Base-by-base conservation (phyloP, 1,284 basidiomycete genomes). In the Puccinia hordei region DNA sequence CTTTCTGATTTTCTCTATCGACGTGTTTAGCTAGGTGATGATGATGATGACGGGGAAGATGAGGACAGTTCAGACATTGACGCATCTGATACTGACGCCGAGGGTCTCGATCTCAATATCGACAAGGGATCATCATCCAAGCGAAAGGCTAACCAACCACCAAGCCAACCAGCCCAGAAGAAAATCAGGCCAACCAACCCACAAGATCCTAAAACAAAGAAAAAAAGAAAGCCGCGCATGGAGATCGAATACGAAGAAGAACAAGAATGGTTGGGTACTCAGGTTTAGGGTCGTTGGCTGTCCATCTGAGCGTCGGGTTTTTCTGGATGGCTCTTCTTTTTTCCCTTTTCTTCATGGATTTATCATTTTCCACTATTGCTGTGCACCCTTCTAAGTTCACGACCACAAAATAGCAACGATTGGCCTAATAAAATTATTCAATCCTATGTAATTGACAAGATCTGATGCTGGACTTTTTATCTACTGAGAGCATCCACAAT, bases 221-320 rank as follows among this genome's bases (percentile, higher is more conserved):
- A 66, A 41, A 77, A 77, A 55, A 27, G 51, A 9, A 53, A 68
- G 27, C 65, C 75, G 17, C 57, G 41, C 4, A 33, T 77, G 63
- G 75, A 77, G 55, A 69, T 77, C 65, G 75, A 77, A 69, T 77
- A 77, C 51, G 75, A 77, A 51, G 75, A 77, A 66, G 75, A 77
- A 57, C 51, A 55, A n/a, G 75, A 55, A 77, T 66, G 69, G 69
- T 35, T 73, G 44, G 69, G 69, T 24, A 73, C 51, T 41, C 46
- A 73, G 22, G 44, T 35, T 41, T 73, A 38, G 30, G 33, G 13
- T 17, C 66, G 8, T 41, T 22, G 22, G 65, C n/a, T 44, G 22
- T 10, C 46, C 10, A 49, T 17, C 17, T 49, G 17, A 15, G 46
- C 8, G 9, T 49, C 17, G 8, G 10, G 46, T 49, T 49, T 49